Evolutionary conservation across 805 yeast genomes (phyloP).

Genomic region (Millerozyma miso): DNA sequence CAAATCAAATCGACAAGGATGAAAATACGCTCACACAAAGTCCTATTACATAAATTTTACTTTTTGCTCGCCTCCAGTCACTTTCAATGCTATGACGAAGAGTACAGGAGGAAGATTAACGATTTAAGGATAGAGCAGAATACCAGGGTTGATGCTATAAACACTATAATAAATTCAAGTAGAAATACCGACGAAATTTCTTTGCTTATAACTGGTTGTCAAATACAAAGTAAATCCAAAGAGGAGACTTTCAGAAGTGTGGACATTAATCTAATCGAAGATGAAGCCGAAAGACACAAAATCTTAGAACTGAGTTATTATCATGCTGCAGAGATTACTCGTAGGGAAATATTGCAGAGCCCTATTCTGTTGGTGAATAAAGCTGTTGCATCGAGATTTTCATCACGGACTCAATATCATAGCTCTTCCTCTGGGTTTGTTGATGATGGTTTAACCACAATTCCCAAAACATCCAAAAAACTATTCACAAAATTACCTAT

Average conservation of each 20-base stretch:
- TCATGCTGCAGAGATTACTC: slow-evolving; percentile 30
- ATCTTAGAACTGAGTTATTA: slow-evolving; percentile 28
- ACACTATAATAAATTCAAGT: slow-evolving; percentile 5
- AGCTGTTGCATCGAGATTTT: slow-evolving; percentile 21
- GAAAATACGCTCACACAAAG: slow-evolving; percentile 47
- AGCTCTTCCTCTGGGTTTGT: slow-evolving; percentile 8
- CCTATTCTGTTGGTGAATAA: slow-evolving; percentile 26
- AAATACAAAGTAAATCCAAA: slow-evolving; percentile 7
- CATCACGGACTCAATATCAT: slow-evolving; percentile 14
- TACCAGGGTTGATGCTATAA: slow-evolving; percentile 2
- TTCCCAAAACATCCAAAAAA: slow-evolving; percentile 33
- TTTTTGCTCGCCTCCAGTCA: slow-evolving; percentile 75
- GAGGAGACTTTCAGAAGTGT: background rate
- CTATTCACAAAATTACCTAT: slow-evolving; percentile 28
- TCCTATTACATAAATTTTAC: slow-evolving; percentile 68
- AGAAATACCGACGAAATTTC: slow-evolving; percentile 18
- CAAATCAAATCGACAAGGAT: slow-evolving; percentile 16
- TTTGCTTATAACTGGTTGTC: slow-evolving; percentile 16
- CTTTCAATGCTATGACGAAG: slow-evolving; percentile 46
- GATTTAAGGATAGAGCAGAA: slow-evolving; percentile 7
- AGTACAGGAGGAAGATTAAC: slow-evolving; percentile 23
- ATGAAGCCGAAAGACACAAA: slow-evolving; percentile 11
- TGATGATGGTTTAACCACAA: slow-evolving; percentile 26
- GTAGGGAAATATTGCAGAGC: slow-evolving; percentile 28
- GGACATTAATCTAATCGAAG: background rate